Evolutionary conservation across 768 basidiomycete genomes (phyloP), one percentile per base, ranked within the genome.

Genomic region (Lyophyllum decastes): DNA sequence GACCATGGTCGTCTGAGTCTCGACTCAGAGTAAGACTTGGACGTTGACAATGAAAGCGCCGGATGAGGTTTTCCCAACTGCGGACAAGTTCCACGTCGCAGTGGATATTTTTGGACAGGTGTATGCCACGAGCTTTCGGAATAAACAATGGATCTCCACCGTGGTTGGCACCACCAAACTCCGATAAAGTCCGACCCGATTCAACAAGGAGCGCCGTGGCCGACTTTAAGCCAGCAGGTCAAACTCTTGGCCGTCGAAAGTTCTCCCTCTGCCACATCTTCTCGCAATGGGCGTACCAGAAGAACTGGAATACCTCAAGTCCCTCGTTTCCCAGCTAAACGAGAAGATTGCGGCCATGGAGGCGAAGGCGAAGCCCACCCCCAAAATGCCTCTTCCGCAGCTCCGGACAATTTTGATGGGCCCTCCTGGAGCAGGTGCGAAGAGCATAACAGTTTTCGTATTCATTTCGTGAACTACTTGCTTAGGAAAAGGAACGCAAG

Each of bases 401-500:
- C 86, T 92, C 59, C 83, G 96, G 48, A 88, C 96, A 64, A 94
- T 99, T 66, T 82, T 99, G 65, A 79, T 99, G 64, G 97, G 97
- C 54, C 97, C 97, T 59, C 97, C 97, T 44, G 97, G 97, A 66
- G 93, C 97, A 68, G 96, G 96, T 96, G 65, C 62, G 88, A 75
- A 17, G 21, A 44, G 25, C 8, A 49, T 26, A 49, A 33, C 19
- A 34, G 50, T 41, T 52, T 35, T 51, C 8, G 24, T 54, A 10
- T 9, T 34, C 40, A 41, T 14, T 10, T 41, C 17, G 24, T 25
- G 27, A 48, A 48, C 17, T 27, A 8, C 17, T 27, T 48, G 26
- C 55, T 4, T 5, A 97, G 96, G 96, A 64, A 99, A 99, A 82
- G 97, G 97, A 25, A 99, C 97, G 2, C 97, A 99, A 74, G 97